Percentiles rank a stretch among this genome's conserved stretches.
Conservation (phyloP, 208 protist species). For the Trypanosoma platydactyli region DNA sequence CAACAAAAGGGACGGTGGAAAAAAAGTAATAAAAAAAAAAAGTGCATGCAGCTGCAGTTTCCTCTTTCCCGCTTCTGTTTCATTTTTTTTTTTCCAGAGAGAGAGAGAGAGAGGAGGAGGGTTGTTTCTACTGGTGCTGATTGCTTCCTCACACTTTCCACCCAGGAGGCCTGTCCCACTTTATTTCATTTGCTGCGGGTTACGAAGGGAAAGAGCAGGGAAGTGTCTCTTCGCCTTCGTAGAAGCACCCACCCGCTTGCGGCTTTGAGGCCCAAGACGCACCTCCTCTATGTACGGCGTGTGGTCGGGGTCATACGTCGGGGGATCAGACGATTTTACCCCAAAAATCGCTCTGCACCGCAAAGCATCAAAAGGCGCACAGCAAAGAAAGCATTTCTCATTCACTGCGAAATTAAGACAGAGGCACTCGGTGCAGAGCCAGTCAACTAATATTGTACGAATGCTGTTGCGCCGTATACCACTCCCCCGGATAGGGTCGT, state of each 20-base stretch:
- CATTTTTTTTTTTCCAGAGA: background rate
- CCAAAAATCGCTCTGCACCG: conserved; percentile 55
- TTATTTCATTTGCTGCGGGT: too few species aligned
- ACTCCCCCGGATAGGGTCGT: conserved; percentile 33
- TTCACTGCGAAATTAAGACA: conserved; percentile 71
- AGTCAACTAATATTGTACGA: conserved; percentile 64
- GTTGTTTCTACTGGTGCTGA: too few species aligned
- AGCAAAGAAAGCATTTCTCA: conserved; percentile 70
- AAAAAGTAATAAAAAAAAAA: conserved; percentile 1
- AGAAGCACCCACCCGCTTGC: background rate
- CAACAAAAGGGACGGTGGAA: too few species aligned
- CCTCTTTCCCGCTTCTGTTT: too few species aligned
- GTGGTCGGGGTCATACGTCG: conserved; percentile 74
- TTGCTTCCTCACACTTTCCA: too few species aligned
- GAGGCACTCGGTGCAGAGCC: conserved; percentile 69
- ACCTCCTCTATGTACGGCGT: conserved; percentile 38
- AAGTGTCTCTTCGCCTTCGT: background rate
- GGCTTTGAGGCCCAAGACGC: conserved; percentile 9
- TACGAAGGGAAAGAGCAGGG: background rate
- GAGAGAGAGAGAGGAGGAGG: conserved; percentile 1
- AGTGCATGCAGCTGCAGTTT: background rate
- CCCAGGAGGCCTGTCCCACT: too few species aligned
- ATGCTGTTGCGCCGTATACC: conserved; percentile 62
- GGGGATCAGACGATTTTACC: conserved; percentile 33
- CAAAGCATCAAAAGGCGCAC: conserved; percentile 49